These are phyloP conservation scores for Carex scoparia DNA, from an alignment of 176 grass and related monocot species.

Conservation along the genomic window DNA sequence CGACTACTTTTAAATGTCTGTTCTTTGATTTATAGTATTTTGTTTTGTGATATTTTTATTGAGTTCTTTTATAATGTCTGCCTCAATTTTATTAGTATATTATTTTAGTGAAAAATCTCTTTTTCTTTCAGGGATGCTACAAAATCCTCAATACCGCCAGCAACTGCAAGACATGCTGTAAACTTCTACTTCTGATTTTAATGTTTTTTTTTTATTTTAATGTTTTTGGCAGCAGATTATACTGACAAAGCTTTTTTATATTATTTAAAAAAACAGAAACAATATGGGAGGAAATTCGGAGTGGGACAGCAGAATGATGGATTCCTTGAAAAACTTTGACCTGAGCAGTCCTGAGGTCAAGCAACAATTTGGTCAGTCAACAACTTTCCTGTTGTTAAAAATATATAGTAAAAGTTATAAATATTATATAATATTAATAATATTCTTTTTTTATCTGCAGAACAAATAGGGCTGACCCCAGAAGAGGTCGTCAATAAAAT, in stretches of 20 bases:
- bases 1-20: slow-evolving; percentile 84
- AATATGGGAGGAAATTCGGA: slow-evolving; percentile 89
- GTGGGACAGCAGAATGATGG: slow-evolving; percentile 77
- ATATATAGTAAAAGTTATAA: background rate
- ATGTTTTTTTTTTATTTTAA: background rate
- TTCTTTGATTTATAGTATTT: slow-evolving; percentile 10
- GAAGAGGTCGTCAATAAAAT: slow-evolving; percentile 96
- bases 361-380: slow-evolving; percentile 91
- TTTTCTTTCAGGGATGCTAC: slow-evolving; percentile 83
- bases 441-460: slow-evolving; percentile 32
- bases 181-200: slow-evolving; percentile 26
- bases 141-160: slow-evolving; percentile 89
- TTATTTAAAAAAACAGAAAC: slow-evolving; percentile 42
- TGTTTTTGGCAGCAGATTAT: slow-evolving; percentile 16
- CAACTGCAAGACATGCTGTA: slow-evolving; percentile 99
- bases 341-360: slow-evolving; percentile 90
- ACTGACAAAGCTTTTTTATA: background rate
- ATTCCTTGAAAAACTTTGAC: slow-evolving; percentile 95
- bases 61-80: slow-evolving; percentile 17
- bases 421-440: background rate
- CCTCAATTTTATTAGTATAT: background rate
- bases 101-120: background rate
- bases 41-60: slow-evolving; percentile 12
- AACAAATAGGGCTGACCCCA: slow-evolving; percentile 87
- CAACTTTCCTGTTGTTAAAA: background rate